Base-by-base conservation (phyloP, 2,329 filamentous ascomycete genomes). In the Aphanoascus verrucosus region DNA sequence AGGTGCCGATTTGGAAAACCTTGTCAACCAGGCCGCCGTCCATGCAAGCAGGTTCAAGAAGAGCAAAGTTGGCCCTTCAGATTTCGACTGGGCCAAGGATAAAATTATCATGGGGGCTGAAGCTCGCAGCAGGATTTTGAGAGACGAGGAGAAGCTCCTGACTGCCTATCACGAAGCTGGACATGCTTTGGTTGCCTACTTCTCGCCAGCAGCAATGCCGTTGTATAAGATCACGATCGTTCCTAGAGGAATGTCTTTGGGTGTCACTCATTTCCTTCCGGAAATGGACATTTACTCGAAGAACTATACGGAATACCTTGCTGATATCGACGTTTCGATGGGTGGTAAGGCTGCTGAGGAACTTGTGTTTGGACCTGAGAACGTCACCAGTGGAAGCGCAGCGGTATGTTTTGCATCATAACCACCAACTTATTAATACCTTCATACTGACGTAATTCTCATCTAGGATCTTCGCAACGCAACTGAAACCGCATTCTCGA, bases 191-290 rank as follows among this genome's bases (percentile, higher is more conserved):
- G 88, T 96, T 55, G 85, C 85, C 53, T 83, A 96, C 64, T 89
- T 91, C 61, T 87, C 84, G 11, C 83, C 85, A 56, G 81, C 81
- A 37, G 81, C 85, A 50, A 84, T 79, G 58, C 86, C 85, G 32
- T 77, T 98, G 1, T 96, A 98, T 78, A 98, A 98, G 73, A 90
- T 95, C 48, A 98, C 93, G 0, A 94, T 98, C 62, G 85, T 98
- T 63, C 90, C 93, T 51, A 85, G 94, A 63, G 93, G 93, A 9
- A 83, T 84, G 63, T 81, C 86, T 20, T 77, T 97, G 6, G 93
- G 93, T 56, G 81, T 95, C 58, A 98, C 93, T 0, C 86, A 86
- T 59, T 85, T 85, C 68, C 77, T 98, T 20, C 90, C 90, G 0
- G 85, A 93, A 65, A 89, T 94, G 77, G 90, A 96, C 72, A 89